A percentile compares a stretch with the other conserved stretches of the same genome.
Evolutionary conservation across 768 basidiomycete genomes (phyloP).

Genomic region (Clavulina sp.): DNA sequence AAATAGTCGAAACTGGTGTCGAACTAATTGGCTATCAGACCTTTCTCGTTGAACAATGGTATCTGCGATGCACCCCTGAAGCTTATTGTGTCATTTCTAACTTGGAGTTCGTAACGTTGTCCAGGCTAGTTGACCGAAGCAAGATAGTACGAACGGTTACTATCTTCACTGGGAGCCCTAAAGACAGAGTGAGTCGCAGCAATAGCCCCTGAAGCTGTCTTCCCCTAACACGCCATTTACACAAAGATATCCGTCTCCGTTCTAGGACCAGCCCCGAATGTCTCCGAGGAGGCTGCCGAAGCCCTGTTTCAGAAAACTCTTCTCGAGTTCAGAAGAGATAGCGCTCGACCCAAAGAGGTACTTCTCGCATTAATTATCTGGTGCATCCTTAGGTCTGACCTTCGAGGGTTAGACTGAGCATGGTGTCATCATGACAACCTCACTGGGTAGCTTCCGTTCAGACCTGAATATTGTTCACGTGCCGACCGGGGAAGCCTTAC

Average conservation of each 20-base stretch:
- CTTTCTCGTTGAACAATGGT: slow-evolving; percentile 81
- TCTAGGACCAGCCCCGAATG: slow-evolving; percentile 28
- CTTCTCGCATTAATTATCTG: background rate
- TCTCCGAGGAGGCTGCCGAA: slow-evolving; percentile 29
- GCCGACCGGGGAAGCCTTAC: slow-evolving; percentile 48
- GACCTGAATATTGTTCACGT: slow-evolving; percentile 74
- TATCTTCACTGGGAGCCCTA: slow-evolving; percentile 61
- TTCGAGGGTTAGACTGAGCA: slow-evolving; percentile 31
- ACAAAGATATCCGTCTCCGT: slow-evolving; percentile 42
- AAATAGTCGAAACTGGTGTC: slow-evolving; percentile 30
- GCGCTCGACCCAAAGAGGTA: slow-evolving; percentile 57
- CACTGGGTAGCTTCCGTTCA: slow-evolving; percentile 72
- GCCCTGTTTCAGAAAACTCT: slow-evolving; percentile 45
- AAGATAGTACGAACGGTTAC: slow-evolving; percentile 42
- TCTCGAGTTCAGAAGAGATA: slow-evolving; percentile 43
- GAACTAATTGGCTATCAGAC: slow-evolving; percentile 53
- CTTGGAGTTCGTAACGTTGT: slow-evolving; percentile 8
- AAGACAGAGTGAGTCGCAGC: slow-evolving; percentile 40
- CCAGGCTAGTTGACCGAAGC: slow-evolving; percentile 50
- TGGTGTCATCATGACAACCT: slow-evolving; percentile 64
- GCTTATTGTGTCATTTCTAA: background rate
- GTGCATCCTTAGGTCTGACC: background rate
- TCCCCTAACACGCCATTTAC: background rate
- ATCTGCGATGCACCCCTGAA: background rate
- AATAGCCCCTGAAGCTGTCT: background rate